Base-by-base conservation (phyloP, 192 early-diverging fungal species). In the Phlyctochytrium bullatum region DNA sequence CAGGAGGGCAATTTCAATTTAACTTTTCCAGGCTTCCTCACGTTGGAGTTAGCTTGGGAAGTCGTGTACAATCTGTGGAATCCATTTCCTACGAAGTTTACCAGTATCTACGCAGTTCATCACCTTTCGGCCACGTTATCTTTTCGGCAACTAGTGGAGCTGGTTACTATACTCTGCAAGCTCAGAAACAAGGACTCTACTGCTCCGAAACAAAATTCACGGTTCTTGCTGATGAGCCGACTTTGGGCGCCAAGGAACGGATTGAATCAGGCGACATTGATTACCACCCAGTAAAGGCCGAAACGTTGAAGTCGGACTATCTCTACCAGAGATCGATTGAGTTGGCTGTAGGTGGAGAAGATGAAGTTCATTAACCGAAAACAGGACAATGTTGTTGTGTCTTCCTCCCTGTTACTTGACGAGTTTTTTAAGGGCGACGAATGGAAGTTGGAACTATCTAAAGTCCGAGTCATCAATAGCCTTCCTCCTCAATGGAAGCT, bases 141-240 rank as follows among this genome's bases (percentile, higher is more conserved):
- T 76, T 76, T 36, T 57, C 73, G 3, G 53, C 75, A 1, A 24
- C 36, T 16, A 47, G 30, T 33, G 75, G 75, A 14, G 20, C 60
- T 2, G 75, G 66, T 17, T 76, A 74, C 67, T 76, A 69, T 63
- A 74, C 70, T n/a, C 67, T 76, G 17, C 31, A 68, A 27, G 65
- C 70, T 36, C 70, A 76, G 27, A 23, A 23, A 3, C 75, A 76
- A 35, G 75, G 75, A 3, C 67, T 73, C 29, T 58, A 70, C 17
- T 76, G 75, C 50, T 66, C 73, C 2, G 61, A 69, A 33, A 69
- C 75, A 1, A 61, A 71, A 17, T 75, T 71, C 57, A 52, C 73
- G 36, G 74, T 77, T 52, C 35, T 52, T 2, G 60, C 75, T 12
- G 75, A 76, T 62, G 20, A 40, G 0, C 59, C 68, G 24, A 28